phyloP scores from a whole-genome alignment of 352 stramenopile species.

The Pilasporangium apinafurcum region DNA sequence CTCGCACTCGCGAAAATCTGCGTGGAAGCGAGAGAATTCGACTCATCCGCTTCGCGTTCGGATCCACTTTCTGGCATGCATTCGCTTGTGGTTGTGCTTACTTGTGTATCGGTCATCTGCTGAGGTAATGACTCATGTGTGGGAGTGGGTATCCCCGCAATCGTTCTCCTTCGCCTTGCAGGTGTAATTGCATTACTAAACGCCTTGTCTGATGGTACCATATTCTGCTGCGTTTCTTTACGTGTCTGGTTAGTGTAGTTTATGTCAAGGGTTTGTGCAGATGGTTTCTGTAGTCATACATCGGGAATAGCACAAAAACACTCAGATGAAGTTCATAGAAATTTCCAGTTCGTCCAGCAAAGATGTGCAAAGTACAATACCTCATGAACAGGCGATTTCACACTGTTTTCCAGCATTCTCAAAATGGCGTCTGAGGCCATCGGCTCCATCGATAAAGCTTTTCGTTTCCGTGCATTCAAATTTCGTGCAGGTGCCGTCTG shows the following conservation, averaged over 20 bases:
- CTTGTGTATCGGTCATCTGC: not conserved
- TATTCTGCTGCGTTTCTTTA: no score
- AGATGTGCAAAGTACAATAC: no score
- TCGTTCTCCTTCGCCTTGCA: conserved; percentile 11
- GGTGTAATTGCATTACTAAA: no score
- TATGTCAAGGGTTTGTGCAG: no score
- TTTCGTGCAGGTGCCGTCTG: not conserved
- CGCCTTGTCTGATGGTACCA: no score
- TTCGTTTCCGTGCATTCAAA: conserved; percentile 23
- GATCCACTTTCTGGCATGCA: conserved; percentile 29
- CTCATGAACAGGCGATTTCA: conserved; percentile 4
- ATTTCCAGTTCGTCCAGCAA: no score
- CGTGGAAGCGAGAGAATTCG: no score
- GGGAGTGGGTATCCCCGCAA: conserved; percentile 6
- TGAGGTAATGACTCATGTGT: no score
- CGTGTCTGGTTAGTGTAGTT: no score
- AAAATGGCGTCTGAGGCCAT: conserved; percentile 58
- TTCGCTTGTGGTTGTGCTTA: conserved; percentile 8
- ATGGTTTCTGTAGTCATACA: not conserved
- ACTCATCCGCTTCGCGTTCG: conserved; percentile 18
- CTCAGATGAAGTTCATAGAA: not conserved
- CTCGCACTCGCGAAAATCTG: no score
- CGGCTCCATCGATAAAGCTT: conserved; percentile 62
- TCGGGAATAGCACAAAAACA: not conserved
- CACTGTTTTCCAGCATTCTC: conserved; percentile 30